Evolutionary conservation across 164 flowering plant species (phyloP).

Genomic region (Echeveria elegans): DNA sequence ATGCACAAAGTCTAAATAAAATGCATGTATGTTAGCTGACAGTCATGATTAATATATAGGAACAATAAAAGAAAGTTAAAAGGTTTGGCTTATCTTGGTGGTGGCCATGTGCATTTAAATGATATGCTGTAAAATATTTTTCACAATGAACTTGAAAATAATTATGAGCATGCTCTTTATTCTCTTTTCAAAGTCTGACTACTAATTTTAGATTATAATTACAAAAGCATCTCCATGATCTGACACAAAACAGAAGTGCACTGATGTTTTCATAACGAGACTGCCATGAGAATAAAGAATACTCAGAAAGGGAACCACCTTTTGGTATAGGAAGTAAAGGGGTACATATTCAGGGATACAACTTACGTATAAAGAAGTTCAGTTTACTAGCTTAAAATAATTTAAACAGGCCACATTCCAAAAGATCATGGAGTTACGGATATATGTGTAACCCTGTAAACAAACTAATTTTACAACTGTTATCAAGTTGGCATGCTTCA

Average conservation of each 20-base stretch:
- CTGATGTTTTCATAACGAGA: neutral
- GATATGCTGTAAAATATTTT: neutral
- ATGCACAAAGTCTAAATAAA: conserved; percentile 59
- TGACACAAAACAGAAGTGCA: neutral
- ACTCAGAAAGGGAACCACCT: neutral
- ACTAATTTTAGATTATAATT: neutral
- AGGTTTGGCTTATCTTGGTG: neutral
- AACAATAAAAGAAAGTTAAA: neutral
- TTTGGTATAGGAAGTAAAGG: neutral
- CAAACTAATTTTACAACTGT: neutral
- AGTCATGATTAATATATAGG: neutral
- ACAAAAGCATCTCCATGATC: neutral
- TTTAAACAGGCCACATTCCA: neutral
- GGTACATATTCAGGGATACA: neutral
- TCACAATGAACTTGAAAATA: neutral
- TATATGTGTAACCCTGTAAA: neutral
- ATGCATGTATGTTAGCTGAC: neutral
- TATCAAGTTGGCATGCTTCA: neutral
- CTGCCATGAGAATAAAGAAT: neutral
- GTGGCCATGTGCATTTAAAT: neutral
- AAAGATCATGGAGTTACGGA: neutral
- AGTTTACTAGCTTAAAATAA: neutral
- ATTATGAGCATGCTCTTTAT: neutral
- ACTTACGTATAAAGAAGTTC: neutral
- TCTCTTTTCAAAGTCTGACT: neutral